Conservation (phyloP, 768 basidiomycete genomes). For the Botryobasidium botryosum region DNA sequence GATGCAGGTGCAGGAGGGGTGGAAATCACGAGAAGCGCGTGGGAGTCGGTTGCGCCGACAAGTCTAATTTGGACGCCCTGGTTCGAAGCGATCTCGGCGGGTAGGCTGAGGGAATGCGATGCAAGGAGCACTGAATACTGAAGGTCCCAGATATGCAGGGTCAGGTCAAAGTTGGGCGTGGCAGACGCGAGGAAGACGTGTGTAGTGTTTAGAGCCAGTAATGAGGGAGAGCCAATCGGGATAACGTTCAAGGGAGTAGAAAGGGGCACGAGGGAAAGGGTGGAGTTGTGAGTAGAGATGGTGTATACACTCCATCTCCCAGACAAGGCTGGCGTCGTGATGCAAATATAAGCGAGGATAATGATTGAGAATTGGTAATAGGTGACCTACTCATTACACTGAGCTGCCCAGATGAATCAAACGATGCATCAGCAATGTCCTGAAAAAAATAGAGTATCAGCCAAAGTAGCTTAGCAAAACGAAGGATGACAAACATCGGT, state of each 20-base stretch:
- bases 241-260: not conserved
- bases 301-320: not conserved
- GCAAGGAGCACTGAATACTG: conserved; percentile 6
- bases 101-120: not conserved
- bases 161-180: not conserved
- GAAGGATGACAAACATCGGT: not conserved
- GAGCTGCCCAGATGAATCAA: not conserved
- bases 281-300: not conserved
- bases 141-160: conserved; percentile 8
- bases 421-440: not conserved
- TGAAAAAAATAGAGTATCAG: not conserved
- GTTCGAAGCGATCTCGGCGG: too few species aligned
- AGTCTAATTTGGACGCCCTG: not conserved
- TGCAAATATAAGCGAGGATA: not conserved
- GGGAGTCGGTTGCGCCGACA: not conserved
- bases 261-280: not conserved
- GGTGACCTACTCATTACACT: not conserved
- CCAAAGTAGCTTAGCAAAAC: not conserved
- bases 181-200: conserved; percentile 9
- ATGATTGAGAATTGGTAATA: not conserved
- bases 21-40: conserved; percentile 1
- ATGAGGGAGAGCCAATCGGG: not conserved
- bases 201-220: conserved; percentile 8
- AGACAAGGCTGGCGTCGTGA: not conserved
- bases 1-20: not conserved